Base-by-base conservation (phyloP, 768 basidiomycete genomes). In the Panellus pusillus region DNA sequence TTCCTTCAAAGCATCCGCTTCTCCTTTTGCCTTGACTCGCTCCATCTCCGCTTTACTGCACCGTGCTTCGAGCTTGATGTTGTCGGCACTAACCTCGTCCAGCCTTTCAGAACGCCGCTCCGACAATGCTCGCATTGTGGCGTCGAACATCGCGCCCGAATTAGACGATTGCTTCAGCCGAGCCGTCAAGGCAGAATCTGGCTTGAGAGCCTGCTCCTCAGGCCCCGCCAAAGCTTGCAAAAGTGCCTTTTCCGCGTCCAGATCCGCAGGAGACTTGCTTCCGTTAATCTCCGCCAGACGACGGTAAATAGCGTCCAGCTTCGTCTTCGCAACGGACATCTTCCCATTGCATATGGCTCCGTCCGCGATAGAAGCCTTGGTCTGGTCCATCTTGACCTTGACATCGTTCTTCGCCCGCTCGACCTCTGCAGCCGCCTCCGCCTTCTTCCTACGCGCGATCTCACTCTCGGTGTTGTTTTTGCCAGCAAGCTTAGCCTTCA, bases 401-500 rank as follows among this genome's bases (percentile, higher is more conserved):
- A 93, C 79, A 69, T 94, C 91, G 45, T 70, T 76, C 70, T 81
- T 86, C 27, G 89, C 82, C 49, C 85, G 75, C 57, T 91, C 87
- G 28, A 90, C 82, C 68, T 93, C 92, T 12, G 79, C 76, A 32
- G 70, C 77, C 6, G 86, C 86, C 68, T 91, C 90, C n/a, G 73
- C 70, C 64, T 78, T 83, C 75, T 82, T 87, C 61, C 91, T 80
- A 58, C 78, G 78, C 66, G 77, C 67, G 38, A 85, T 77, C 3
- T 88, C 87, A 28, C 70, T 79, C 68, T 92, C 89, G 13, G 78
- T 63, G 42, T 71, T 72, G 51, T 80, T 73, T 72, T 88, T 88
- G 3, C 85, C 89, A 4, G 88, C 82, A 37, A 97, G 76, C 71
- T 89, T 91, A 44, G 84, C 83, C 71, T 95, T 94, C 60, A 98